Conservation (phyloP, 2,329 filamentous ascomycete genomes). For the Remersonia thermophila region DNA sequence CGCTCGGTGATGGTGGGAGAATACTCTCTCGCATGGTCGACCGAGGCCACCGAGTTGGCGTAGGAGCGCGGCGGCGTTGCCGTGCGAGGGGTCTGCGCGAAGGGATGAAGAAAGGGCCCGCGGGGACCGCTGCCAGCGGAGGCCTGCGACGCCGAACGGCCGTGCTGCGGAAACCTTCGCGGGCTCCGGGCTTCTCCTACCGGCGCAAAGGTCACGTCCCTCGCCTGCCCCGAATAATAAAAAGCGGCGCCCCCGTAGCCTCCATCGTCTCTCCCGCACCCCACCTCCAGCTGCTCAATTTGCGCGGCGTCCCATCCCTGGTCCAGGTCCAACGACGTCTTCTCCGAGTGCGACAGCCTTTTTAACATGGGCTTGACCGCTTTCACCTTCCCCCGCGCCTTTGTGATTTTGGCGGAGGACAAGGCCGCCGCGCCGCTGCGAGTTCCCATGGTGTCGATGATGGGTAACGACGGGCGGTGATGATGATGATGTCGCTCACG, state of each 20-base stretch:
- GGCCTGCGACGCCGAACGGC: conserved; percentile 35
- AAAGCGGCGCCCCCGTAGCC: background rate
- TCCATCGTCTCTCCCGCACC: conserved; percentile 17
- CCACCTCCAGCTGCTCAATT: conserved; percentile 14
- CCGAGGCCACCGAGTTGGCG: conserved; percentile 41
- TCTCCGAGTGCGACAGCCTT: conserved; percentile 45
- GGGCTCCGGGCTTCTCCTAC: conserved; percentile 9
- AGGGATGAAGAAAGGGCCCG: conserved; percentile 48
- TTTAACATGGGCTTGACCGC: conserved; percentile 50
- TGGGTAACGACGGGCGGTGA: too few relatives aligned
- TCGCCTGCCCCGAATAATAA: conserved; percentile 19
- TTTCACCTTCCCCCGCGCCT: conserved; percentile 32
- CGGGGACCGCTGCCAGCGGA: conserved; percentile 35
- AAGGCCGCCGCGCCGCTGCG: conserved; percentile 22
- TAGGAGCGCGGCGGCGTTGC: conserved; percentile 48
- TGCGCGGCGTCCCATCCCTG: conserved; percentile 42
- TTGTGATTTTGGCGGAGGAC: conserved; percentile 29
- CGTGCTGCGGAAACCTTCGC: conserved; percentile 25
- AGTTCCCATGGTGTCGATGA: conserved; percentile 25
- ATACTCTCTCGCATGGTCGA: conserved; percentile 40
- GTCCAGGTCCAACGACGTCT: conserved; percentile 51
- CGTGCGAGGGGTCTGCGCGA: conserved; percentile 50
- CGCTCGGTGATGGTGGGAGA: conserved; percentile 42
- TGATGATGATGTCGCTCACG: too few relatives aligned
- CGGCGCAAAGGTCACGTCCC: conserved; percentile 34